These are phyloP conservation scores for Vaccinium corymbosum DNA, from an alignment of 148 eudicot species.

Conservation along the genomic window DNA sequence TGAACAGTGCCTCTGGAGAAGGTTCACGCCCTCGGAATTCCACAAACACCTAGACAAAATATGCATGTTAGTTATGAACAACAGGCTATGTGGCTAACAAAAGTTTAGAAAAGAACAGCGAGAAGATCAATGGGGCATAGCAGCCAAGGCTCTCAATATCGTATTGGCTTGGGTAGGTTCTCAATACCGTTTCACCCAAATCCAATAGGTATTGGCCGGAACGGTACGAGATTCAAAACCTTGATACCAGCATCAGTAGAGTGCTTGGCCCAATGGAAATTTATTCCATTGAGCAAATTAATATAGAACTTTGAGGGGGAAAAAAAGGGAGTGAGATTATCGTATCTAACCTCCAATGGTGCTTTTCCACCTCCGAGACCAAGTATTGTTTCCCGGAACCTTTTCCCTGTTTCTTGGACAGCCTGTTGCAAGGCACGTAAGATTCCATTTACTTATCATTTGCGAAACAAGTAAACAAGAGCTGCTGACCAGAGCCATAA, in stretches of 20 bases:
- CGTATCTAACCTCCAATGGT: conserved; percentile 60
- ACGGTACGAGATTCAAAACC: too few species aligned
- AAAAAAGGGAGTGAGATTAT: neutral
- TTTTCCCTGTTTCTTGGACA: conserved; percentile 76
- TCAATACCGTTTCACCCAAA: too few species aligned
- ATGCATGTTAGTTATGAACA: neutral
- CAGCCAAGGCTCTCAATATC: too few species aligned
- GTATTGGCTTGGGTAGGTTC: too few species aligned
- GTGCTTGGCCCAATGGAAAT: neutral
- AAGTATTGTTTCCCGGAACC: conserved; percentile 90
- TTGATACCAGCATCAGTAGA: neutral
- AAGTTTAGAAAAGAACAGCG: neutral
- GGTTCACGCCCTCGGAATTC: conserved; percentile 96
- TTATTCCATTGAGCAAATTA: neutral
- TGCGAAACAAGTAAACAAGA: neutral
- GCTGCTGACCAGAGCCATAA: neutral
- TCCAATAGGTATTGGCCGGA: too few species aligned
- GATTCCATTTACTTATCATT: neutral
- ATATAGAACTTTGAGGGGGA: neutral
- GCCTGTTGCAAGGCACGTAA: conserved; percentile 43
- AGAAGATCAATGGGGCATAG: conserved; percentile 6
- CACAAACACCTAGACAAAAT: conserved; percentile 64
- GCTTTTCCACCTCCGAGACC: conserved; percentile 99
- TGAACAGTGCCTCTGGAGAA: conserved; percentile 86
- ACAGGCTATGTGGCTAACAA: conserved; percentile 1